phyloP scores from a whole-genome alignment of 257 asterid species.

The Knoxia roxburghii region DNA sequence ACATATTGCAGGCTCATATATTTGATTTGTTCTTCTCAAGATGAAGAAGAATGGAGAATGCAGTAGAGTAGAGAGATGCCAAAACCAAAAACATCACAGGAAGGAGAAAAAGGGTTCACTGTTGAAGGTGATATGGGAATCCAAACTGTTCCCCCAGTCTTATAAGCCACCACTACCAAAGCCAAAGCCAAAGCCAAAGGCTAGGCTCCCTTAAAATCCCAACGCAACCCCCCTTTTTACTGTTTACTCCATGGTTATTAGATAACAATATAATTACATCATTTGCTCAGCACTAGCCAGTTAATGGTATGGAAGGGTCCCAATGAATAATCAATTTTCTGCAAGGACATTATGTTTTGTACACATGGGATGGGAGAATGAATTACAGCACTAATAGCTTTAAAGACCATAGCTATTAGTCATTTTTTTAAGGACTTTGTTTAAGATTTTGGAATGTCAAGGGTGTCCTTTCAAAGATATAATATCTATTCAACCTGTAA shows the following conservation, averaged over 20 bases:
- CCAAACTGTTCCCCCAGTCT: slow-evolving; percentile 15
- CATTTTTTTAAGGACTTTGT: neutral
- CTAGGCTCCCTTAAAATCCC: slow-evolving; percentile 12
- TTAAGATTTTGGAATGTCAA: slow-evolving; percentile 17
- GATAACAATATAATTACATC: slow-evolving; percentile 10
- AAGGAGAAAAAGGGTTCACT: neutral
- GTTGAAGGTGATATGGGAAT: slow-evolving; percentile 22
- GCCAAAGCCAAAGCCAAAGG: neutral
- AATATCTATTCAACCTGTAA: neutral
- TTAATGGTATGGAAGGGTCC: slow-evolving; percentile 16
- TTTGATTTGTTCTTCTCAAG: neutral
- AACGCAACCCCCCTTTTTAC: slow-evolving; percentile 2
- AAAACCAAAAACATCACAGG: neutral
- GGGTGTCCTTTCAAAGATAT: neutral
- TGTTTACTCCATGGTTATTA: neutral
- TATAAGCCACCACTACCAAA: slow-evolving; percentile 7
- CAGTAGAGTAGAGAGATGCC: too few species aligned
- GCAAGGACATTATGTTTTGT: neutral
- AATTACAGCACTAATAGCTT: neutral
- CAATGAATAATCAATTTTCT: slow-evolving; percentile 12
- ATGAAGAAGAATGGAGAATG: neutral
- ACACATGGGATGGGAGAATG: neutral
- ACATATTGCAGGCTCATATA: slow-evolving; percentile 4
- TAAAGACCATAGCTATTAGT: neutral
- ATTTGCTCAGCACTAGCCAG: slow-evolving; percentile 8